Evolutionary conservation across 192 early-diverging fungal species (phyloP).

Genomic region (Thamnidium elegans): DNA sequence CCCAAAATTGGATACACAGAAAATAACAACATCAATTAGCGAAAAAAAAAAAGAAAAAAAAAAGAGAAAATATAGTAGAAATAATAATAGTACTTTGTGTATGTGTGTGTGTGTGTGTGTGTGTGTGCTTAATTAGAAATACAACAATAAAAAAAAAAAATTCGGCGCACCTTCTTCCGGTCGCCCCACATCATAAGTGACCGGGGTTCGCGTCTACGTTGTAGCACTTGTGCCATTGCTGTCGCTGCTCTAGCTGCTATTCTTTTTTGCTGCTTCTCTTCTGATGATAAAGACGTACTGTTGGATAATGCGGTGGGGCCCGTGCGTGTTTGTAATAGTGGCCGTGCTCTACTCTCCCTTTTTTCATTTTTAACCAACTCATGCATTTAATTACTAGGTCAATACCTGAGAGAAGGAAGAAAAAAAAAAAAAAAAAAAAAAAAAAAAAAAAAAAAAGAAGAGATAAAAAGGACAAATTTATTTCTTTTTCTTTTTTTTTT

Average conservation of each 20-base stretch:
- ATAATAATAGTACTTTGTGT: too few relatives aligned
- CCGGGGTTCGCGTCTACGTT: slow-evolving; percentile 21
- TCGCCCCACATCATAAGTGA: slow-evolving; percentile 24
- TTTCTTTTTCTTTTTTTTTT: background rate
- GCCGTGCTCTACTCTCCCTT: slow-evolving; percentile 19
- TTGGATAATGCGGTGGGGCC: slow-evolving; percentile 18
- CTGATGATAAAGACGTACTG: slow-evolving; percentile 1
- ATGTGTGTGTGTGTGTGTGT: too few relatives aligned
- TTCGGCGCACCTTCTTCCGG: slow-evolving; percentile 22
- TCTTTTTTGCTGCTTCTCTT: slow-evolving; percentile 15
- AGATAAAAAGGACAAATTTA: background rate
- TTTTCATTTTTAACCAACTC: slow-evolving; percentile 22
- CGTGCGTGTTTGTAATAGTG: slow-evolving; percentile 11
- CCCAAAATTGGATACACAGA: background rate
- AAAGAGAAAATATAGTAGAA: background rate
- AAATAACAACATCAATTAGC: background rate
- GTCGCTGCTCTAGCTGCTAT: slow-evolving; percentile 16
- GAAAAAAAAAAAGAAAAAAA: slow-evolving; percentile 4
- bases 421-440: slow-evolving; percentile 20
- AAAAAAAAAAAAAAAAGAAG: slow-evolving; percentile 15
- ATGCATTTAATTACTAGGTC: slow-evolving; percentile 14
- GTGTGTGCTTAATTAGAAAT: background rate
- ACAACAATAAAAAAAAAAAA: slow-evolving; percentile 7
- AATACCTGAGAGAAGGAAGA: background rate
- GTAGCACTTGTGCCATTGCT: slow-evolving; percentile 21